A percentile compares a stretch with the other conserved stretches of the same genome.
Evolutionary conservation across 805 yeast species (phyloP).

Genomic region (Teunomyces pallodes): DNA sequence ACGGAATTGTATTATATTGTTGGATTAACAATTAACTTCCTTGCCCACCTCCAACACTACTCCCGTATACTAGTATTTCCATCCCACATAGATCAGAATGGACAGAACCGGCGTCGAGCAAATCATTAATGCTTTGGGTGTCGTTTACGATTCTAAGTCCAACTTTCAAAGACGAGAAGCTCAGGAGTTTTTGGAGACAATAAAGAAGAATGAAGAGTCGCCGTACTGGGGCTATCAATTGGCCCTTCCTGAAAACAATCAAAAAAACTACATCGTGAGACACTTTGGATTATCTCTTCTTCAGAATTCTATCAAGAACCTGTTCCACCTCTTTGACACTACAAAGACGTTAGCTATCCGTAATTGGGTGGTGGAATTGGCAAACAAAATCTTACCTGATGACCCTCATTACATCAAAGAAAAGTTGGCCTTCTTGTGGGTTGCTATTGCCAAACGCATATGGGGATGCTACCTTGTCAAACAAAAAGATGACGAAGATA

Average conservation of each 20-base stretch:
- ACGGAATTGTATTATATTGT: no score
- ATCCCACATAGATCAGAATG: conserved; percentile 39
- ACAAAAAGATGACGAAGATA: conserved; percentile 1
- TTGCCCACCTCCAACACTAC: neutral
- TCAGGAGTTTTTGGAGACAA: conserved; percentile 65
- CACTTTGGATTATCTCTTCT: conserved; percentile 86
- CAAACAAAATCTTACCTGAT: conserved; percentile 50
- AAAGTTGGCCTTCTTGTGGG: conserved; percentile 89
- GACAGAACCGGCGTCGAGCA: conserved; percentile 68
- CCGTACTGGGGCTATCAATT: conserved; percentile 92
- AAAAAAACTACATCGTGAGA: conserved; percentile 66
- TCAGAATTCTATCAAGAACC: conserved; percentile 63
- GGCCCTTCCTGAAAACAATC: conserved; percentile 59
- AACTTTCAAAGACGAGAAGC: conserved; percentile 57
- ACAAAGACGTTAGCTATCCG: conserved; percentile 67
- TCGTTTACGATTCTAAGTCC: conserved; percentile 66
- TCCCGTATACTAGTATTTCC: neutral
- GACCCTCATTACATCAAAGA: conserved; percentile 92
- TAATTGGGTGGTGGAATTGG: conserved; percentile 80
- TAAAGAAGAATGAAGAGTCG: conserved; percentile 76
- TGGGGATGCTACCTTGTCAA: conserved; percentile 78
- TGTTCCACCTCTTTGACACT: conserved; percentile 53
- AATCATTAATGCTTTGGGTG: conserved; percentile 72
- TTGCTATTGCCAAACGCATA: conserved; percentile 78
- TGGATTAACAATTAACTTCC: neutral